Evolutionary conservation across 176 grass and related monocot genomes (phyloP).

Genomic region (Tuctoria greenei): DNA sequence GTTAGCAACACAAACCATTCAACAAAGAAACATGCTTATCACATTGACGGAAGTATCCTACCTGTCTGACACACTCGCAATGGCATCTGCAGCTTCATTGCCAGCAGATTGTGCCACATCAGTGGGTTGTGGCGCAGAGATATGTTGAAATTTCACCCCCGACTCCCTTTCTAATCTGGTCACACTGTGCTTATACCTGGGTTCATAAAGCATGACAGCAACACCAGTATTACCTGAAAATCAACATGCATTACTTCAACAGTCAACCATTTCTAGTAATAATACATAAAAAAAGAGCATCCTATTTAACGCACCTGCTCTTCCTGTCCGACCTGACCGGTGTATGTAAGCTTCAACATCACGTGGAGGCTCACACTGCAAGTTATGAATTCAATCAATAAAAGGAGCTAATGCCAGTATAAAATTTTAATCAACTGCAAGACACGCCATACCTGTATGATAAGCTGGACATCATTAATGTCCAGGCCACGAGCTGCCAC

Average conservation of each 20-base stretch:
- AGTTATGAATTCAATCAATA: slow-evolving; percentile 27
- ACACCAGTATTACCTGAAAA: slow-evolving; percentile 87
- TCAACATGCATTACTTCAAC: slow-evolving; percentile 6
- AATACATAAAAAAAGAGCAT: background rate
- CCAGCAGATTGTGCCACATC: slow-evolving; percentile 95
- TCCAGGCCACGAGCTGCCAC: slow-evolving; percentile 92
- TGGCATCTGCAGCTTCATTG: slow-evolving; percentile 86
- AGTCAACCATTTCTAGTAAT: background rate
- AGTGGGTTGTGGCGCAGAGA: slow-evolving; percentile 82
- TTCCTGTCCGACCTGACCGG: slow-evolving; percentile 89
- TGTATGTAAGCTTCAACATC: slow-evolving; percentile 99
- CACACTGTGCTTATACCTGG: slow-evolving; percentile 61
- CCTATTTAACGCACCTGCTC: slow-evolving; percentile 58
- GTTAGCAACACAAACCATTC: slow-evolving; percentile 17
- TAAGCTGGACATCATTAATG: slow-evolving; percentile 93
- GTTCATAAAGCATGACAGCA: slow-evolving; percentile 86
- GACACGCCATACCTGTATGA: slow-evolving; percentile 76
- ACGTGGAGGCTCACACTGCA: slow-evolving; percentile 90
- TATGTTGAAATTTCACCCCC: slow-evolving; percentile 84
- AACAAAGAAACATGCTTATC: background rate
- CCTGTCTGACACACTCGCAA: slow-evolving; percentile 89
- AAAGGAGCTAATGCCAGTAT: background rate
- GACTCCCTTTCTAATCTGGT: slow-evolving; percentile 82
- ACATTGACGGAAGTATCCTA: slow-evolving; percentile 16
- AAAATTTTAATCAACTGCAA: background rate